phyloP scores from a whole-genome alignment of 2,329 filamentous ascomycete species.

The Alternaria ethzedia region DNA sequence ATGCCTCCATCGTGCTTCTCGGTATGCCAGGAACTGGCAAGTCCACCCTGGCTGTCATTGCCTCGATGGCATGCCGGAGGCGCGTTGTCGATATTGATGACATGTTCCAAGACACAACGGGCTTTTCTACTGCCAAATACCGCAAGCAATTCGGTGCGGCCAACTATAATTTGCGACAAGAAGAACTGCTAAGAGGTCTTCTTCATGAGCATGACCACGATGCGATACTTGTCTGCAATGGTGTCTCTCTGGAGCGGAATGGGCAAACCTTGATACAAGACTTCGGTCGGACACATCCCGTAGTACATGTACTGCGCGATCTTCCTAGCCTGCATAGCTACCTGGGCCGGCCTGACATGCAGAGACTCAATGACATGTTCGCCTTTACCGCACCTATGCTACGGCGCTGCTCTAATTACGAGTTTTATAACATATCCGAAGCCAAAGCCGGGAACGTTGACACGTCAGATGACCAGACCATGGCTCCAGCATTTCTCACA shows the following conservation, averaged over 20 bases:
- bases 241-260: constrained; percentile 70
- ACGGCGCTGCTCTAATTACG: constrained; percentile 72
- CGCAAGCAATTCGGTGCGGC: constrained; percentile 67
- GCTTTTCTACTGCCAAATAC: constrained; percentile 67
- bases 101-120: constrained; percentile 69
- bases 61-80: constrained; percentile 72
- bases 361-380: constrained; percentile 65
- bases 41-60: constrained; percentile 76
- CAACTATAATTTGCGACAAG: constrained; percentile 69
- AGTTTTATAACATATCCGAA: constrained; percentile 78
- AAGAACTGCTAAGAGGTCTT: constrained; percentile 65
- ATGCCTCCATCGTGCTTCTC: constrained; percentile 75
- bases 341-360: constrained; percentile 60
- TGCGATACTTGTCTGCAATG: constrained; percentile 74
- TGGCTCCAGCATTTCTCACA: constrained; percentile 65
- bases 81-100: constrained; percentile 73
- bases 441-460: constrained; percentile 30
- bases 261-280: constrained; percentile 66
- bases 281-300: constrained; percentile 69
- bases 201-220: constrained; percentile 65
- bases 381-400: constrained; percentile 65
- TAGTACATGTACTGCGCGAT: constrained; percentile 74
- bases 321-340: constrained; percentile 68
- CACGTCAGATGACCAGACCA: constrained; percentile 37
- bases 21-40: constrained; percentile 78